Evolutionary conservation across 352 stramenopile species (phyloP), one percentile per base, ranked within the genome.

Genomic region (Blastocystis sp.): DNA sequence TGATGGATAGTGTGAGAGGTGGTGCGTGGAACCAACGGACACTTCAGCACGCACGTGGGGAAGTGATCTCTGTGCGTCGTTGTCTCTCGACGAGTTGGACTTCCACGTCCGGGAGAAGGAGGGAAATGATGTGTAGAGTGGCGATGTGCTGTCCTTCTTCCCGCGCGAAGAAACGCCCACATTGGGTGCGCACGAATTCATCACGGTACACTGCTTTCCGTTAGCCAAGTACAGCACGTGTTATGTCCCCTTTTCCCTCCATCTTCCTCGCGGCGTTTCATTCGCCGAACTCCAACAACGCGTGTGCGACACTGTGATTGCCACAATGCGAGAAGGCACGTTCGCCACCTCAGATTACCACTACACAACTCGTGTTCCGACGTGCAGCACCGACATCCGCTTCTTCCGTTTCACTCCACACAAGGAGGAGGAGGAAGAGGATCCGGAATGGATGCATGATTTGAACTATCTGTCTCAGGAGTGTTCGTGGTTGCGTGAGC

Each of bases 151-250:
- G 45, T 1, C 45, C 6, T 55, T 55, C 45, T 55, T 16, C 6
- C 6, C 45, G 45, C 45, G 16, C 6, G 6, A 55, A 16, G 45
- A 55, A 16, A 16, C 9, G 45, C 16, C 6, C 6, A 6, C 16
- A 16, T 16, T 55, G 45, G 6, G 6, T 55, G 45, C 45, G n/a
- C 62, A 69, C 24, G 19, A 24, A 33, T 41, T 74, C 12, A n/a
- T n/a, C n/a, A 26, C 63, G 26, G 51, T 85, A 13, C 70, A 59
- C 31, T 85, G 74, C n/a, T 55, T 85, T 29, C 74, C 74, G 12
- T n/a, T 85, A 6, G n/a, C 37, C 21, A 85, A 85, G 31, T 85
- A 85, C 51, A 26, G n/a, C 24, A 13, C 21, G 16, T 50, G 39
- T 10, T 55, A 26, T 29, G 35, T 55, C 6, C 55, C 50, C 13